A percentile compares a stretch with the other conserved stretches of the same genome.
These are phyloP conservation scores for Phyllosticta capitalensis DNA, from an alignment of 2,329 filamentous ascomycete species.

Conservation along the genomic window DNA sequence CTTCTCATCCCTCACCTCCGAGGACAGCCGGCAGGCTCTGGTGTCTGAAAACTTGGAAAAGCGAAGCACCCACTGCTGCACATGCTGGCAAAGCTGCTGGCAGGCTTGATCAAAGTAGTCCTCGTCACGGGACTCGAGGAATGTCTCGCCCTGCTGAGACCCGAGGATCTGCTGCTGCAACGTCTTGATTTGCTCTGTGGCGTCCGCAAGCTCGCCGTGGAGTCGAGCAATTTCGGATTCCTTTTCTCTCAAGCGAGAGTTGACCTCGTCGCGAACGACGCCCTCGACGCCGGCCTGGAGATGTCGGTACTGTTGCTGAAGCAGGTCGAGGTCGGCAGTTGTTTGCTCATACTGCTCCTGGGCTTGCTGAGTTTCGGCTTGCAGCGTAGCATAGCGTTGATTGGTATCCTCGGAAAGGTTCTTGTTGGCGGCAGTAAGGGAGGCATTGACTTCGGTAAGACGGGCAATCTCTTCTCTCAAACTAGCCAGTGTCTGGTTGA, in stretches of 20 bases:
- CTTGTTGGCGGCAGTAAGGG: constrained; percentile 66
- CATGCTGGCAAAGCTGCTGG: constrained; percentile 88
- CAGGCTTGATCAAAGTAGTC: constrained; percentile 94
- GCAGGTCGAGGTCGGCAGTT: constrained; percentile 58
- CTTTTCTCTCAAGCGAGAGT: constrained; percentile 62
- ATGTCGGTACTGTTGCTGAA: constrained; percentile 54
- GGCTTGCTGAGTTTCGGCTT: constrained; percentile 51
- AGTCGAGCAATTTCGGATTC: constrained; percentile 74
- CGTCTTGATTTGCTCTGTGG: constrained; percentile 51
- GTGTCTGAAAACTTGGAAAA: constrained; percentile 98
- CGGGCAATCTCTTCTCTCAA: constrained; percentile 74
- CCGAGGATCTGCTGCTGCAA: constrained; percentile 51
- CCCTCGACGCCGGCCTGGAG: constrained; percentile 54
- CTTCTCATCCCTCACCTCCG: constrained; percentile 82
- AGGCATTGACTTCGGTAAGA: constrained; percentile 73
- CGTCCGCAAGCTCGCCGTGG: constrained; percentile 65
- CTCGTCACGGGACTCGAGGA: constrained; percentile 74
- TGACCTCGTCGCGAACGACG: constrained; percentile 52
- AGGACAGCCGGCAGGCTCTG: constrained; percentile 72
- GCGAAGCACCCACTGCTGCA: constrained; percentile 94
- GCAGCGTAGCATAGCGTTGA: constrained; percentile 58
- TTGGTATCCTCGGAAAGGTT: constrained; percentile 68
- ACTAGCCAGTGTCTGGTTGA: constrained; percentile 68
- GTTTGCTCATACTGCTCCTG: constrained; percentile 49
- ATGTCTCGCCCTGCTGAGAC: constrained; percentile 54